A percentile compares a stretch with the other conserved stretches of the same genome.
Conservation (phyloP, 495 filamentous ascomycete species). For the Penicillium arizonense region DNA sequence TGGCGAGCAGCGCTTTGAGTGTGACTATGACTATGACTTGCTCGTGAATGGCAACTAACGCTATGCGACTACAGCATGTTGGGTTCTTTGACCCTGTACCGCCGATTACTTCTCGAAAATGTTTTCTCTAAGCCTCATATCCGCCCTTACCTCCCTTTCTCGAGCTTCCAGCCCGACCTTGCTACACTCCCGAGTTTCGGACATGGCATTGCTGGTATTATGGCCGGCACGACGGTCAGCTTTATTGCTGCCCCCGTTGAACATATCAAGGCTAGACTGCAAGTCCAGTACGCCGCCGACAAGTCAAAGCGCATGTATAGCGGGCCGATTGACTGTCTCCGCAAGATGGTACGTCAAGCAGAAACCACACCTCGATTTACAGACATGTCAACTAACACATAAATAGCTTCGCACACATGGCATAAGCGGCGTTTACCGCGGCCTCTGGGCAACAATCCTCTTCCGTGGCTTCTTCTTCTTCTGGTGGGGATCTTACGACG, state of each 20-base stretch:
- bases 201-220: conserved; percentile 80
- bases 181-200: conserved; percentile 69
- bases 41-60: background rate
- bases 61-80: conserved; percentile 61
- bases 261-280: conserved; percentile 90
- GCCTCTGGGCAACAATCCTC: conserved; percentile 77
- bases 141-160: conserved; percentile 35
- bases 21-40: background rate
- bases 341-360: conserved; percentile 57
- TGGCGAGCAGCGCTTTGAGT: no score
- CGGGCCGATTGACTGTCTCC: conserved; percentile 80
- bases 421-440: conserved; percentile 77
- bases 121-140: conserved; percentile 64
- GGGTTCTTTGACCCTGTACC: conserved; percentile 86
- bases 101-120: conserved; percentile 72
- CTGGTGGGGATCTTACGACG: conserved; percentile 93
- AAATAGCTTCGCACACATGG: conserved; percentile 59
- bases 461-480: conserved; percentile 95
- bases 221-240: conserved; percentile 86
- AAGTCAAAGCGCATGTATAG: conserved; percentile 75
- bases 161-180: conserved; percentile 26
- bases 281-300: conserved; percentile 81
- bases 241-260: conserved; percentile 94
- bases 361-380: background rate
- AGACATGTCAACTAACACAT: background rate